Conservation (phyloP, 2,329 filamentous ascomycete genomes). For the Colletotrichum sp. region DNA sequence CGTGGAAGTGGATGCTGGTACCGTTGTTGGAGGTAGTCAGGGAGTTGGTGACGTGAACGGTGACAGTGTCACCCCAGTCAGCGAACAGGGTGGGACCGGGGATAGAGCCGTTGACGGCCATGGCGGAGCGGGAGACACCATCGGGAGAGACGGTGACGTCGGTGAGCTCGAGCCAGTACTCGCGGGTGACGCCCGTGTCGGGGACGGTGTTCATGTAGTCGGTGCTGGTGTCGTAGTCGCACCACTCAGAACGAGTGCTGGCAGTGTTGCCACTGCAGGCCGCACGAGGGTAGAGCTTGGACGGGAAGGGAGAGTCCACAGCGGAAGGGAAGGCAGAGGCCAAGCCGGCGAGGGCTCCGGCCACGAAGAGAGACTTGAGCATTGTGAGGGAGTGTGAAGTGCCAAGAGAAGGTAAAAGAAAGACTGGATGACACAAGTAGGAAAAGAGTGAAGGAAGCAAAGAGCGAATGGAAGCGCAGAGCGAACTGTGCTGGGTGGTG, state of each 20-base stretch:
- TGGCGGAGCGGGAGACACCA: conserved; percentile 43
- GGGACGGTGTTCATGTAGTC: conserved; percentile 46
- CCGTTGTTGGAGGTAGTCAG: conserved; percentile 50
- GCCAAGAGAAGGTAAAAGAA: conserved; percentile 1
- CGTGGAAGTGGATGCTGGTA: conserved; percentile 63
- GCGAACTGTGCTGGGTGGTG: background rate
- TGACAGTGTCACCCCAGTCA: conserved; percentile 45
- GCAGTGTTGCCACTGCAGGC: conserved; percentile 32
- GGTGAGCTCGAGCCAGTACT: conserved; percentile 50
- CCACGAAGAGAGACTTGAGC: background rate
- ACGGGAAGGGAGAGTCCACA: background rate
- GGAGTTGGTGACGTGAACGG: conserved; percentile 54
- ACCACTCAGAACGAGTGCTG: conserved; percentile 45
- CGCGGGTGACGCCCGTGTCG: conserved; percentile 54
- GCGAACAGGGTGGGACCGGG: conserved; percentile 65
- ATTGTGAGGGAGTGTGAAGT: background rate
- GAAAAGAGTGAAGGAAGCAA: background rate
- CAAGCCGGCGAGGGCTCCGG: background rate
- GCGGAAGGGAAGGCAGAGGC: conserved; percentile 5
- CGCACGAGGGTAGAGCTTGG: conserved; percentile 12
- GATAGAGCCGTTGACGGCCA: conserved; percentile 61
- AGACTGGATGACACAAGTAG: background rate
- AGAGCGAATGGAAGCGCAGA: conserved; percentile 9
- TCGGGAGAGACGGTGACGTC: conserved; percentile 49
- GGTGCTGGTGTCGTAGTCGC: conserved; percentile 52